Base-by-base conservation (phyloP, 805 yeast species). In the Yamadazyma endophytica region DNA sequence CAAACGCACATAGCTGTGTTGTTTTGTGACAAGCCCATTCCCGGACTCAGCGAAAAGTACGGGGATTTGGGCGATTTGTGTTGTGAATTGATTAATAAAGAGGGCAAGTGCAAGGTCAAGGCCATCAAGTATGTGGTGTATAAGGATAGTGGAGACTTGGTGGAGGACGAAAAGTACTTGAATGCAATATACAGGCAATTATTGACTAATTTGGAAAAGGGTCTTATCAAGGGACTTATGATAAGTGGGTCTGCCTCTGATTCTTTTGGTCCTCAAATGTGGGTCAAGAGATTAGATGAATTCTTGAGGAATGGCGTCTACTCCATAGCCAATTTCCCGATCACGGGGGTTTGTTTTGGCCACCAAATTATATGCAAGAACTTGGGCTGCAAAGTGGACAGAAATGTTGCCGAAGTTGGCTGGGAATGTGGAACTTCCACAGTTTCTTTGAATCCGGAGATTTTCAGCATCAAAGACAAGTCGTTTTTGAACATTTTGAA, bases 271-370 rank as follows among this genome's bases (percentile, higher is more conserved):
- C 44, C 44, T 2, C 54, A 58, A 8, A 47, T 50, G 14, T 72
- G 77, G 78, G 61, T 76, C 26, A 33, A 46, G 17, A 46, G 46
- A 9, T 47, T 75, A 24, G 56, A 59, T 21, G 49, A 55, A 4
- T 74, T 62, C 46, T 35, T 65, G 18, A 38, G 42, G 4, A 36
- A 42, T 16, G 36, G 37, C 4, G 34, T 52, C 5, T 45, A 41
- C 16, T 21, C 29, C 9, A 17, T 36, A 19, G 21, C 26, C 6
- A 24, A 35, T 17, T 37, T 48, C 36, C 81, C 82, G 2, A 35
- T 77, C 4, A 69, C 75, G 5, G 94, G 95, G 3, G 62, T 87
- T 24, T 87, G 96, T 54, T 87, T 86, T 52, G 96, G 96, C 5
- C 96, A 88, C 55, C 96, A 87, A 52, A 67, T 85, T 15, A 54